Evolutionary conservation across 2,329 filamentous ascomycete genomes (phyloP), one percentile per base, ranked within the genome.

Genomic region (Aspergillus fumigatus): DNA sequence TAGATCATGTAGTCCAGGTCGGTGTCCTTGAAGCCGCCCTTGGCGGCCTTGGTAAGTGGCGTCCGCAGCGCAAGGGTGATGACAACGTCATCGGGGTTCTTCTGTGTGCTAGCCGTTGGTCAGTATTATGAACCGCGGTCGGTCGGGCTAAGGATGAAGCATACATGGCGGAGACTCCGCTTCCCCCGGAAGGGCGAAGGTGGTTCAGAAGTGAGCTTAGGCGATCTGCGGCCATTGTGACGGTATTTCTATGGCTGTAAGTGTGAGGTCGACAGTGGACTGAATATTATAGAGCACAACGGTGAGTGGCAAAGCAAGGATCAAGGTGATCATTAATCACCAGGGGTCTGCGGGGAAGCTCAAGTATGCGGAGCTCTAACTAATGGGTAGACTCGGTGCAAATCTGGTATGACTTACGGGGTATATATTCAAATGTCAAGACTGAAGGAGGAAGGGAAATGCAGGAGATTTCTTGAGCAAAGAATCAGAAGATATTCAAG

Each of bases 1-100:
- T 92, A 91, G 59, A 96, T 74, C 56, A 99, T 81, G 75, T 88
- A 93, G 75, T 99, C 94, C 61, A 97, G 84, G 43, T 83, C 84
- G 5, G 92, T 95, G 74, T 99, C 93, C 81, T 97, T 97, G 81
- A 99, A 89, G 45, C 92, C 91, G 63, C 94, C 93, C 82, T 96
- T 97, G 73, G 82, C 83, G 52, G 84, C 92, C 80, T 97, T 97
- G 71, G 88, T 83, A 60, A 99, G 83, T 0, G 94, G 92, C 27
- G 93, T 97, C 55, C 94, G 89, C 68, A 92, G 81, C 27, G 93
- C 93, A 57, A 95, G 85, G 7, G 94, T 99, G 71, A 97, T 96
- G 73, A 99, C 94, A 54, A 99, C 83, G 80, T 99, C 94, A 73
- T 97, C 93, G 65, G 92, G 85, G 75, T 96, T 95, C 81, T 97